A percentile compares a stretch with the other conserved stretches of the same genome.
These are phyloP conservation scores for Colletotrichum scovillei DNA, from an alignment of 2,329 filamentous ascomycete genomes.

Conservation along the genomic window DNA sequence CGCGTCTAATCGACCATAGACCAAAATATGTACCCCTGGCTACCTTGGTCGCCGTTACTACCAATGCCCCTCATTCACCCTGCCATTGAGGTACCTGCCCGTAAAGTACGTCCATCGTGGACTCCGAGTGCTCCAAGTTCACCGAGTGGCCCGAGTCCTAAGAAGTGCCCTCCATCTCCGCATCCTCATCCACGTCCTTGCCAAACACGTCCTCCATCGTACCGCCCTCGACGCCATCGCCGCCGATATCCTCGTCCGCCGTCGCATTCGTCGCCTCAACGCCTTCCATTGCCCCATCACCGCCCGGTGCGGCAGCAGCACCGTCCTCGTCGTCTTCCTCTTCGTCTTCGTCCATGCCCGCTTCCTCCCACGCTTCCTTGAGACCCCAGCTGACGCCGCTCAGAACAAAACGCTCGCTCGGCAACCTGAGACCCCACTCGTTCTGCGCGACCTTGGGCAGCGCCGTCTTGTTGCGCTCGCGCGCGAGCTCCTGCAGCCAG, in stretches of 20 bases:
- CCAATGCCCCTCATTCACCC: neutral
- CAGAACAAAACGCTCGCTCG: conserved; percentile 75
- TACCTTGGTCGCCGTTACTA: neutral
- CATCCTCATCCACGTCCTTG: conserved; percentile 66
- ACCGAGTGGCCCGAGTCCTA: conserved; percentile 4
- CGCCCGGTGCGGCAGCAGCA: conserved; percentile 50
- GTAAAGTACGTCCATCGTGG: neutral
- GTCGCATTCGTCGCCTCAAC: conserved; percentile 53
- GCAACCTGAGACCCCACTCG: conserved; percentile 76
- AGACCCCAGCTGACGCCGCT: conserved; percentile 75
- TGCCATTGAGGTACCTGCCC: neutral
- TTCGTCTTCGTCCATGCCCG: conserved; percentile 52
- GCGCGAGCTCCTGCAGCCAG: conserved; percentile 80
- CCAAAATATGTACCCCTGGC: too few relatives aligned
- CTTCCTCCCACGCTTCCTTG: conserved; percentile 67
- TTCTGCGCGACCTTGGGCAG: conserved; percentile 72
- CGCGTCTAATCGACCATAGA: neutral
- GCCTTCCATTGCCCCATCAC: conserved; percentile 60
- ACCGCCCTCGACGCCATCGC: conserved; percentile 60
- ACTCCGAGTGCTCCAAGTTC: neutral
- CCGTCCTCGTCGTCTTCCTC: conserved; percentile 55
- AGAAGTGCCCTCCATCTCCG: conserved; percentile 49
- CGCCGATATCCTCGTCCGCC: conserved; percentile 53
- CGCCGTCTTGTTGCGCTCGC: conserved; percentile 74
- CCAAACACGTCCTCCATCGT: conserved; percentile 67